Percentiles rank a stretch among this genome's conserved stretches.
Conservation (phyloP, 2,329 filamentous ascomycete genomes). For the Hypoxylon sp. region DNA sequence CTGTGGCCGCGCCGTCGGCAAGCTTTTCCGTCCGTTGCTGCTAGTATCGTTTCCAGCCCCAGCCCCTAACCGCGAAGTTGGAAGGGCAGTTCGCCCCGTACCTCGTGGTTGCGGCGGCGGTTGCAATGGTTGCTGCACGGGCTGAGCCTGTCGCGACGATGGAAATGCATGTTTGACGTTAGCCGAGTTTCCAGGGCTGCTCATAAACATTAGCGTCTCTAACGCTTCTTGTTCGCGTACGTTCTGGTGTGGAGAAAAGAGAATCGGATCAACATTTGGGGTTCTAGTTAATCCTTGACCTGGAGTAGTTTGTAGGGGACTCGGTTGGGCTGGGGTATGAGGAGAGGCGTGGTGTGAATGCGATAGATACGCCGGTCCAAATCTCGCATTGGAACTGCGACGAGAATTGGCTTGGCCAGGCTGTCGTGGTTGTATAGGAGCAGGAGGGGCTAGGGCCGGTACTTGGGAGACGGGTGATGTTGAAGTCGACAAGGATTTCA, state of each 20-base stretch:
- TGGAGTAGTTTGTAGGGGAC: conserved; percentile 55
- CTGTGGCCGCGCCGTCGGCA: conserved; percentile 62
- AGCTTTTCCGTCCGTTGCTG: conserved; percentile 61
- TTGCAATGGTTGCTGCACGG: conserved; percentile 53
- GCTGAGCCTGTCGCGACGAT: conserved; percentile 48
- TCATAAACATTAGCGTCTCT: conserved; percentile 84
- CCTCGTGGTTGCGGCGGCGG: conserved; percentile 51
- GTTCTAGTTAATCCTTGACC: conserved; percentile 52
- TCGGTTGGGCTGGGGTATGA: conserved; percentile 55
- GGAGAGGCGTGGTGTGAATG: conserved; percentile 62
- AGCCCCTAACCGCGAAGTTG: conserved; percentile 54
- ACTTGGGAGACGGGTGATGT: conserved; percentile 54
- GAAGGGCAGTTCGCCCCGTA: conserved; percentile 56
- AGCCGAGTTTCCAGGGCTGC: conserved; percentile 78
- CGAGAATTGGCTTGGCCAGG: conserved; percentile 57
- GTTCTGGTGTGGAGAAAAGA: conserved; percentile 77
- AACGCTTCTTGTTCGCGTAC: conserved; percentile 83
- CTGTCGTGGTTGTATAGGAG: conserved; percentile 64
- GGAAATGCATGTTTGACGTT: conserved; percentile 69
- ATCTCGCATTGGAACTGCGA: conserved; percentile 63
- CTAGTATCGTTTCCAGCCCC: conserved; percentile 41
- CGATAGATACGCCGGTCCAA: conserved; percentile 63
- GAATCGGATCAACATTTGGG: conserved; percentile 62
- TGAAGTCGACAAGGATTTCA: conserved; percentile 52
- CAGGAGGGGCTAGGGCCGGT: conserved; percentile 63